phyloP scores from a whole-genome alignment of 2,329 filamentous ascomycete species.

The Fusarium buxicola region DNA sequence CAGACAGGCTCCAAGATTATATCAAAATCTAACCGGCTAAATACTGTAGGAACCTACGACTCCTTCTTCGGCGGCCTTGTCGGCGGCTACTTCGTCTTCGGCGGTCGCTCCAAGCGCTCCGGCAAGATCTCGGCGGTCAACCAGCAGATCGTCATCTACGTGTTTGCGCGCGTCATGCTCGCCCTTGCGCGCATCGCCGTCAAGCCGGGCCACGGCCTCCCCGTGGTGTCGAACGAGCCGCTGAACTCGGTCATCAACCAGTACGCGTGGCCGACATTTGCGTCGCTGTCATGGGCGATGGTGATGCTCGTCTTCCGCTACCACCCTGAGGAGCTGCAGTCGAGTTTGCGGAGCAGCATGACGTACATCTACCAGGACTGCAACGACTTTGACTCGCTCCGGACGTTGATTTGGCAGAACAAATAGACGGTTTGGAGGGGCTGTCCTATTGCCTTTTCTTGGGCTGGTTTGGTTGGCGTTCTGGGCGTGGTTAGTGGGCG shows the following conservation, averaged over 20 bases:
- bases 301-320: constrained; percentile 97
- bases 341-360: constrained; percentile 94
- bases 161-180: constrained; percentile 91
- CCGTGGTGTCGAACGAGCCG: constrained; percentile 61
- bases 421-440: constrained; percentile 56
- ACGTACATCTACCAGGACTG: constrained; percentile 94
- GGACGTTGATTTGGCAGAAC: constrained; percentile 90
- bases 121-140: constrained; percentile 83
- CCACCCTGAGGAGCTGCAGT: constrained; percentile 91
- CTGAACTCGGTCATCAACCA: constrained; percentile 65
- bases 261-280: constrained; percentile 93
- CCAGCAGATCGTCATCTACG: constrained; percentile 98
- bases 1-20: background rate
- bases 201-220: constrained; percentile 67
- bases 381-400: constrained; percentile 87
- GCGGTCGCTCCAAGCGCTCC: constrained; percentile 69
- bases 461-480: constrained; percentile 26
- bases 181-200: constrained; percentile 86
- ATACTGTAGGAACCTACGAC: constrained; percentile 73
- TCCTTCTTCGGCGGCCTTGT: constrained; percentile 87
- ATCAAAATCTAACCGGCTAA: background rate
- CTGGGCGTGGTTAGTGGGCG: constrained; percentile 29
- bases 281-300: constrained; percentile 87
- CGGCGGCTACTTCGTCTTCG: constrained; percentile 95
- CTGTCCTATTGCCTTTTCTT: constrained; percentile 9